Evolutionary conservation across 2,329 filamentous ascomycete species (phyloP).

Genomic region (Diaporthe aspalathi): DNA sequence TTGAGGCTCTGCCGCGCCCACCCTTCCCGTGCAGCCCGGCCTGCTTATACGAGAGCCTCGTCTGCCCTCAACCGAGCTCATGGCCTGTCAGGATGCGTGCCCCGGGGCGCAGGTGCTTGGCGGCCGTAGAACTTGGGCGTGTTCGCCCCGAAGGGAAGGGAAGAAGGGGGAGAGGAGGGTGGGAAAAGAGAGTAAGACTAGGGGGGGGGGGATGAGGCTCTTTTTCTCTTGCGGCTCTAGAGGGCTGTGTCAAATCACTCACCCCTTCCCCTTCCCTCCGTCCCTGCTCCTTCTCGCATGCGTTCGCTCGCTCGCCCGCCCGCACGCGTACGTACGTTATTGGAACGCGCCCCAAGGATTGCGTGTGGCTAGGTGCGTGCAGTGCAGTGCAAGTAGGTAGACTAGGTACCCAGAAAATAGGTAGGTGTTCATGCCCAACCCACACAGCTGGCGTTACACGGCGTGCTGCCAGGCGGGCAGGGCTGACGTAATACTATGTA

Average conservation of each 20-base stretch:
- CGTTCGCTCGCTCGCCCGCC: not conserved
- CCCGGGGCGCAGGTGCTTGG: constrained; percentile 20
- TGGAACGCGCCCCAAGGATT: not conserved
- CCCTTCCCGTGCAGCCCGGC: not conserved
- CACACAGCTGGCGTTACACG: not conserved
- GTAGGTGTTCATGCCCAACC: not conserved
- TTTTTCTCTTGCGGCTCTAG: not conserved
- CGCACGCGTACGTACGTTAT: not conserved
- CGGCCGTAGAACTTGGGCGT: constrained; percentile 3
- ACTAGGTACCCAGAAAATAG: too few species aligned
- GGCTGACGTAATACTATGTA: constrained; percentile 18
- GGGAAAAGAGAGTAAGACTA: too few species aligned
- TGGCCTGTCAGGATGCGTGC: not conserved
- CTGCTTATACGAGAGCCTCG: constrained; percentile 16
- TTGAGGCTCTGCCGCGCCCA: constrained; percentile 1
- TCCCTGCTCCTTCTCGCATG: not conserved
- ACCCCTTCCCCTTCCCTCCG: not conserved
- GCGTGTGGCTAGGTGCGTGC: not conserved
- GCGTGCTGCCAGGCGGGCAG: not conserved
- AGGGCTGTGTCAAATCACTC: constrained; percentile 25
- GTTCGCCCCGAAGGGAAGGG: not conserved
- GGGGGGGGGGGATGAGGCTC: not conserved
- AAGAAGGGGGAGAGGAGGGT: too few species aligned
- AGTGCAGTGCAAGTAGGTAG: too few species aligned
- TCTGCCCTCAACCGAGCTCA: not conserved